These are phyloP conservation scores for Plectranthus barbatus DNA, from an alignment of 257 asterid genomes.

Conservation along the genomic window DNA sequence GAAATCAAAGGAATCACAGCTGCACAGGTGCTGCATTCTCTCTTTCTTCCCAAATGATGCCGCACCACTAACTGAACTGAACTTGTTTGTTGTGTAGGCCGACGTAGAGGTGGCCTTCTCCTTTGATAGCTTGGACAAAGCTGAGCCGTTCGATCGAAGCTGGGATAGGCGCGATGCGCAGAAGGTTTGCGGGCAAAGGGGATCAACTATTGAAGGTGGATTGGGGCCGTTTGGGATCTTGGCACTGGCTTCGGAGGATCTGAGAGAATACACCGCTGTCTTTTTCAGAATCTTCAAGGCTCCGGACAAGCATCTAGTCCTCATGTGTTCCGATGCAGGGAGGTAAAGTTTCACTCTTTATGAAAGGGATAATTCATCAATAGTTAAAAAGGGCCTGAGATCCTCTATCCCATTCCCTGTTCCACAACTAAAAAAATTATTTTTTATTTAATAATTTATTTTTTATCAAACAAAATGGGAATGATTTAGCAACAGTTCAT, in stretches of 20 bases:
- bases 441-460: too few relatives aligned
- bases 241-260: conserved; percentile 50
- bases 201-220: conserved; percentile 49
- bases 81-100: conserved; percentile 23
- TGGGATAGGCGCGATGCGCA: conserved; percentile 55
- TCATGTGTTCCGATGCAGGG: conserved; percentile 60
- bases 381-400: too few relatives aligned
- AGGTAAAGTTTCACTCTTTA: too few relatives aligned
- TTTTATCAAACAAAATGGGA: too few relatives aligned
- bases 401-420: too few relatives aligned
- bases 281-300: conserved; percentile 58
- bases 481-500: too few relatives aligned
- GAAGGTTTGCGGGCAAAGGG: conserved; percentile 38
- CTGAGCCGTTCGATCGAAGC: conserved; percentile 50
- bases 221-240: conserved; percentile 72
- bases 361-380: too few relatives aligned
- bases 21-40: too few relatives aligned
- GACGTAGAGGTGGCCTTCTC: conserved; percentile 68
- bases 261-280: conserved; percentile 67
- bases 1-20: conserved; percentile 48
- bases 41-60: too few relatives aligned
- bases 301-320: conserved; percentile 33
- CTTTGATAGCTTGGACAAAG: conserved; percentile 45
- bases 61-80: not conserved
- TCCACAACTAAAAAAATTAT: too few relatives aligned